phyloP scores from a whole-genome alignment of 2,329 filamentous ascomycete genomes.

The Epichloe sylvatica region DNA sequence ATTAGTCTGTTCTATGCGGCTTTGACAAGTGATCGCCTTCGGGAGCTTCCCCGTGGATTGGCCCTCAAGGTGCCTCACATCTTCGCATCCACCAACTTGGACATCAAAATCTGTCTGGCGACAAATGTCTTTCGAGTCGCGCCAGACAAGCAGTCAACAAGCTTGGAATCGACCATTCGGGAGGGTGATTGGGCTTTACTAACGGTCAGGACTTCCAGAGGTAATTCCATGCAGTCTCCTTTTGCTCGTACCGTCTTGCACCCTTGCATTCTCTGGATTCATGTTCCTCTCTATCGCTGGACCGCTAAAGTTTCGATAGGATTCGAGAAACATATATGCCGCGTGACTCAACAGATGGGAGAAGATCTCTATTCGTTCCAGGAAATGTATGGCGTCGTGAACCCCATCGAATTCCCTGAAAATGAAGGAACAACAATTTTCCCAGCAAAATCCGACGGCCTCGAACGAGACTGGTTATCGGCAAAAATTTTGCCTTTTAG shows the following conservation, averaged over 20 bases:
- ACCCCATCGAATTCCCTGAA: not conserved
- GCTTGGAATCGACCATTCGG: not conserved
- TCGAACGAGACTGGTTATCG: slow-evolving; percentile 6
- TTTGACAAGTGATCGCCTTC: slow-evolving; percentile 25
- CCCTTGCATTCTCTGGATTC: not conserved
- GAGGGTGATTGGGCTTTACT: slow-evolving; percentile 3
- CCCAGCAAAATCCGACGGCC: not conserved
- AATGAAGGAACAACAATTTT: not conserved
- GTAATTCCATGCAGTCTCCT: not conserved
- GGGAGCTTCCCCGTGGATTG: slow-evolving; percentile 31
- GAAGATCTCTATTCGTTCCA: not conserved
- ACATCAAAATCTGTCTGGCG: not conserved
- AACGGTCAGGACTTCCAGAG: not conserved
- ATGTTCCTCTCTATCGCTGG: not conserved
- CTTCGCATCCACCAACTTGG: not conserved
- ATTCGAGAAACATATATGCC: not conserved
- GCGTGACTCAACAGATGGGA: not conserved
- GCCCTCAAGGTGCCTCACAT: slow-evolving; percentile 19
- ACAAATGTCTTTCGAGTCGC: not conserved
- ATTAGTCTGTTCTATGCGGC: slow-evolving; percentile 66
- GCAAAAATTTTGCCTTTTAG: slow-evolving; percentile 13
- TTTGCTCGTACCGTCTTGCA: not conserved
- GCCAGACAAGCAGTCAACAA: not conserved
- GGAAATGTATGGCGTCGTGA: not conserved
- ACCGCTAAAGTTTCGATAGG: not conserved